Evolutionary conservation across 2,329 filamentous ascomycete species (phyloP).

Genomic region (Cryphonectria radicalis): DNA sequence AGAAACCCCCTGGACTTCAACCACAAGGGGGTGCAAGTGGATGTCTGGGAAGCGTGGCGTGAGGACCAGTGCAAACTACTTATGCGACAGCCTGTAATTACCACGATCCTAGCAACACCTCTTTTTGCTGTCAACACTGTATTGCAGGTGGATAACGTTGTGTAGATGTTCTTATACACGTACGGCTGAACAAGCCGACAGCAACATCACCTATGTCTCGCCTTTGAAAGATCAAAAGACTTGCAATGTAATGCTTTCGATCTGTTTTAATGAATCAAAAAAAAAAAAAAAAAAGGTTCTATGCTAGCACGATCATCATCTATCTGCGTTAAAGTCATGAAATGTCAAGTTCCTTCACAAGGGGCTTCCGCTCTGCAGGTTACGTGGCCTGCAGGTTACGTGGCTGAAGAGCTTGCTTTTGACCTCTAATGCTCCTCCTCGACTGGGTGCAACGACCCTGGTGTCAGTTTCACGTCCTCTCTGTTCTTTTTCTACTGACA

Average conservation of each 20-base stretch:
- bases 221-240: not conserved
- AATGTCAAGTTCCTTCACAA: too few relatives aligned
- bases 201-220: not conserved
- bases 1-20: not conserved
- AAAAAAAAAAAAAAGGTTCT: too few relatives aligned
- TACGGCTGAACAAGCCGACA: not conserved
- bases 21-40: not conserved
- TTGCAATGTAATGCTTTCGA: too few relatives aligned
- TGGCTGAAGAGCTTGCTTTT: too few relatives aligned
- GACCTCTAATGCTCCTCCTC: not conserved
- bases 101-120: not conserved
- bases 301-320: not conserved
- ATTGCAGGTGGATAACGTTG: not conserved
- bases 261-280: too few relatives aligned
- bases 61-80: not conserved
- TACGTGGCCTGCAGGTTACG: too few relatives aligned
- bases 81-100: not conserved
- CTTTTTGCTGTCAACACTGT: not conserved
- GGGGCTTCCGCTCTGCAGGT: too few relatives aligned
- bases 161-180: too few relatives aligned
- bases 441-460: not conserved
- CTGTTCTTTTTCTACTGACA: too few relatives aligned
- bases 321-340: not conserved
- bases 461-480: not conserved
- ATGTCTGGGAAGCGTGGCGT: not conserved